Evolutionary conservation across 768 basidiomycete genomes (phyloP).

Genomic region (Trametes meyenii): DNA sequence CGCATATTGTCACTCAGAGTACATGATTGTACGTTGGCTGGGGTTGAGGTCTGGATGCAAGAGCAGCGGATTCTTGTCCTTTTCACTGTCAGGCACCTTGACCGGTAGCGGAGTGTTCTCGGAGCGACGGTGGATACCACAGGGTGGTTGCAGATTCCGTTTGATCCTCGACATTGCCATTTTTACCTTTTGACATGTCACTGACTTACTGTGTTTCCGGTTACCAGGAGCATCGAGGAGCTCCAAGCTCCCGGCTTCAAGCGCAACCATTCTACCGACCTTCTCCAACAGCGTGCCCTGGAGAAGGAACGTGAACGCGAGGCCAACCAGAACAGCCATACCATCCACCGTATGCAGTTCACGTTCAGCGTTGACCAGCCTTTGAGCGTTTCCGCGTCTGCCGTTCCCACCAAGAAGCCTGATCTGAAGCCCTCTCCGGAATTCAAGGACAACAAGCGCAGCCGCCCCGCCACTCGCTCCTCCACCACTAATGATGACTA

Average conservation of each 20-base stretch:
- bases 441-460: conserved; percentile 56
- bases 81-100: too few relatives aligned
- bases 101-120: too few relatives aligned
- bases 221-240: conserved; percentile 75
- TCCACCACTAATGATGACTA: conserved; percentile 35
- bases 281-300: conserved; percentile 77
- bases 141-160: too few relatives aligned
- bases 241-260: conserved; percentile 83
- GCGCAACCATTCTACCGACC: conserved; percentile 76
- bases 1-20: too few relatives aligned
- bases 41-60: too few relatives aligned
- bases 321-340: conserved; percentile 59
- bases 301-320: conserved; percentile 84
- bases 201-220: conserved; percentile 3
- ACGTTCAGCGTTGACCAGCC: conserved; percentile 85
- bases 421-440: conserved; percentile 67
- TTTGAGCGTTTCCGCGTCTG: conserved; percentile 38
- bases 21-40: too few relatives aligned
- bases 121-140: too few relatives aligned
- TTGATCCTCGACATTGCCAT: too few relatives aligned
- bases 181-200: too few relatives aligned
- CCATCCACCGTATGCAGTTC: conserved; percentile 88
- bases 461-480: conserved; percentile 43
- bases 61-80: too few relatives aligned
- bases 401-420: conserved; percentile 59